phyloP scores from a whole-genome alignment of 371 early-diverging fungal species.

The Mortierella sp. region DNA sequence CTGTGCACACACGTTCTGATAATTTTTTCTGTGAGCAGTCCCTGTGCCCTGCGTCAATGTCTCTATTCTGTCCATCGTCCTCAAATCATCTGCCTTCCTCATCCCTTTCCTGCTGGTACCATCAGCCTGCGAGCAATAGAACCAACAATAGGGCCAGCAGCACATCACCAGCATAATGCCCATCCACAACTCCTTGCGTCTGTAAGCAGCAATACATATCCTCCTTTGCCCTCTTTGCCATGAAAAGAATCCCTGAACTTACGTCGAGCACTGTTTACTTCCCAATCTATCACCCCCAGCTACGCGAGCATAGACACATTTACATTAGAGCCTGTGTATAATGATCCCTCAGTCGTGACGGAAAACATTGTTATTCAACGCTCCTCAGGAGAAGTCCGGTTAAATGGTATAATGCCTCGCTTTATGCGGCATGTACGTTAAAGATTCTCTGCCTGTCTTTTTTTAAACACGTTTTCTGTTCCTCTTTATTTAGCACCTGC shows the following conservation, averaged over 20 bases:
- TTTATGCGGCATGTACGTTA: too few species aligned
- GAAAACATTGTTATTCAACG: constrained; percentile 52
- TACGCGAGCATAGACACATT: constrained; percentile 35
- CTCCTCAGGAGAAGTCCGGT: constrained; percentile 32
- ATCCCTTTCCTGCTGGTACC: too few species aligned
- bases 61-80: too few species aligned
- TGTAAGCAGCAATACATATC: constrained; percentile 22
- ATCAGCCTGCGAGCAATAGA: too few species aligned
- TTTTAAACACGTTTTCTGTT: neutral
- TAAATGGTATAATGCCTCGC: constrained; percentile 46
- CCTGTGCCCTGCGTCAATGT: too few species aligned
- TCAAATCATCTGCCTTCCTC: too few species aligned
- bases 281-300: constrained; percentile 14
- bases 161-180: constrained; percentile 23
- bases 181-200: constrained; percentile 45
- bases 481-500: constrained; percentile 16
- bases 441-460: too few species aligned
- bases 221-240: neutral
- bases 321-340: constrained; percentile 46
- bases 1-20: too few species aligned
- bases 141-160: too few species aligned
- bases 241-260: neutral
- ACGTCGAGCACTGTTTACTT: neutral
- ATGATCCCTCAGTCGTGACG: constrained; percentile 50
- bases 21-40: too few species aligned